phyloP scores from a whole-genome alignment of 2,329 filamentous ascomycete genomes.

The Emericellopsis atlantica region DNA sequence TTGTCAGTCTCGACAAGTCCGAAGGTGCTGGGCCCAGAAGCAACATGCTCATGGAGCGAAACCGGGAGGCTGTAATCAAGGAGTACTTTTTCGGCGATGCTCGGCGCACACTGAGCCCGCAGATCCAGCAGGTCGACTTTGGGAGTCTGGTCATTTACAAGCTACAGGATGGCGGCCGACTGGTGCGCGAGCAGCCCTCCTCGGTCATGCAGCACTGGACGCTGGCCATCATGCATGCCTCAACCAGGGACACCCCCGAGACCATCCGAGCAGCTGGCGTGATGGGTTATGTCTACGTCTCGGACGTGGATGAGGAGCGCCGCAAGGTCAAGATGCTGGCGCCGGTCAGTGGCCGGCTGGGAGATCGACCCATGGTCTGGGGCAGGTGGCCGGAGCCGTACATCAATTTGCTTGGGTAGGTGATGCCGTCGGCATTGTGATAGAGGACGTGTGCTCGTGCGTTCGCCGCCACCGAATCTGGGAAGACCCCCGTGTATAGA shows the following conservation, averaged over 20 bases:
- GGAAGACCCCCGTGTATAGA: too few species aligned
- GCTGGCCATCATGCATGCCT: slow-evolving; percentile 73
- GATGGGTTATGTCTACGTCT: slow-evolving; percentile 87
- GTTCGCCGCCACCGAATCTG: too few species aligned
- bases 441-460: too few species aligned
- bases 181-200: slow-evolving; percentile 54
- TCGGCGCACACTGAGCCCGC: slow-evolving; percentile 67
- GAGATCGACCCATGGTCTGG: slow-evolving; percentile 69
- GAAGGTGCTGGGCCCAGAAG: slow-evolving; percentile 74
- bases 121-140: slow-evolving; percentile 76
- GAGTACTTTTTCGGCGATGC: slow-evolving; percentile 90
- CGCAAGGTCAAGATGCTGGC: slow-evolving; percentile 70
- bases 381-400: slow-evolving; percentile 79
- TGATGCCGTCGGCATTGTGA: too few species aligned
- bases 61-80: slow-evolving; percentile 65
- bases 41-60: slow-evolving; percentile 57
- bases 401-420: slow-evolving; percentile 56
- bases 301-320: slow-evolving; percentile 78
- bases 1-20: slow-evolving; percentile 73
- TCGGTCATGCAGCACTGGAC: slow-evolving; percentile 66
- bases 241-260: slow-evolving; percentile 54
- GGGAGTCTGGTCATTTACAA: slow-evolving; percentile 58
- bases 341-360: slow-evolving; percentile 71
- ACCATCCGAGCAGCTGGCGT: slow-evolving; percentile 70
- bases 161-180: slow-evolving; percentile 1